Conservation (phyloP, 2,329 filamentous ascomycete genomes). For the Dendryphion nanum region DNA sequence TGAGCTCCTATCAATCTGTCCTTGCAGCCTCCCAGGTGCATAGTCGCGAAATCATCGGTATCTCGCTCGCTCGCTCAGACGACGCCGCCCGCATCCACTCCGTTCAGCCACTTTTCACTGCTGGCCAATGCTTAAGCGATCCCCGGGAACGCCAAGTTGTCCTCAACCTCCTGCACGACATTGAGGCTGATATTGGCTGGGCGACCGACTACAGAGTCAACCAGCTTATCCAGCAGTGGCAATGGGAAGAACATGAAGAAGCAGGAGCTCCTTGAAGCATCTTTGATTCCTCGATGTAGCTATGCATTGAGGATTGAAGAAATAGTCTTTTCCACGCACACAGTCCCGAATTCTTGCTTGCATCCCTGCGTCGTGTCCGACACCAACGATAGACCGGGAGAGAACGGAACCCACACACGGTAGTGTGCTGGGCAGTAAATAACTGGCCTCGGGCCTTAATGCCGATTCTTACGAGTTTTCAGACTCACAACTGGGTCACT, state of each 20-base stretch:
- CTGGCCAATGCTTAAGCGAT: conserved; percentile 59
- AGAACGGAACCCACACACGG: not conserved
- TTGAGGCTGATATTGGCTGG: conserved; percentile 64
- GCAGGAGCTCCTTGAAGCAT: too few relatives aligned
- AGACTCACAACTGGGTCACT: too few relatives aligned
- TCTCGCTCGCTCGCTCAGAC: conserved; percentile 56
- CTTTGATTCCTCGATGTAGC: conserved; percentile 3
- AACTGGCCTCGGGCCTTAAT: too few relatives aligned
- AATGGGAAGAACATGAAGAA: conserved; percentile 33
- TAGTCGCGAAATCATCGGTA: conserved; percentile 61
- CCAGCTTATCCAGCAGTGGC: conserved; percentile 52
- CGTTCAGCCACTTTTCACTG: conserved; percentile 61
- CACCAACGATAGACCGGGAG: not conserved
- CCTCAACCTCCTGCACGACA: conserved; percentile 54
- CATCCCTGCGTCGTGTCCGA: not conserved
- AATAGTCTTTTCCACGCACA: not conserved
- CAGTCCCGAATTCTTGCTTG: not conserved
- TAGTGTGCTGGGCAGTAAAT: not conserved
- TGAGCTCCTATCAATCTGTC: conserved; percentile 58
- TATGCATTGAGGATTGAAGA: not conserved
- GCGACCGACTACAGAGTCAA: conserved; percentile 61
- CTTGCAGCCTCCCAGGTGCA: conserved; percentile 56
- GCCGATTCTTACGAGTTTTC: too few relatives aligned
- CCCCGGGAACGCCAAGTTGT: conserved; percentile 55
- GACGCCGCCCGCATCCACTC: conserved; percentile 58